A percentile compares a stretch with the other conserved stretches of the same genome.
These are phyloP conservation scores for Parasitella parasitica DNA, from an alignment of 371 early-diverging fungal genomes.

Conservation along the genomic window DNA sequence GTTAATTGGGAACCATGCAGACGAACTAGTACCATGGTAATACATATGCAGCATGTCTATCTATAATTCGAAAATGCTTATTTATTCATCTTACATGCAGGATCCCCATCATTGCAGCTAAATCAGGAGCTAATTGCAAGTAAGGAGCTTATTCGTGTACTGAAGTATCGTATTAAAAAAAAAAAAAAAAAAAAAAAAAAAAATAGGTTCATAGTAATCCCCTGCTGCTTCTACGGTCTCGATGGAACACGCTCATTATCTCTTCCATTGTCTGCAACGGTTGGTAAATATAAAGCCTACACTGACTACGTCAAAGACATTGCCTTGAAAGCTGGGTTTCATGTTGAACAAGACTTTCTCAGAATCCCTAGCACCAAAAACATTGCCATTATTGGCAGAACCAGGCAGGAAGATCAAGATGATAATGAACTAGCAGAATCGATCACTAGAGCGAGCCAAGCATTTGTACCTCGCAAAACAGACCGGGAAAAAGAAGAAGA, in stretches of 20 bases:
- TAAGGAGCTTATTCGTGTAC: slow-evolving; percentile 22
- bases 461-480: slow-evolving; percentile 57
- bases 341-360: slow-evolving; percentile 66
- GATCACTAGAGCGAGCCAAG: slow-evolving; percentile 25
- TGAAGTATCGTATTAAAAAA: background rate
- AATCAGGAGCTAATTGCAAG: slow-evolving; percentile 59
- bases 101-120: slow-evolving; percentile 77
- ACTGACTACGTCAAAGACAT: slow-evolving; percentile 63
- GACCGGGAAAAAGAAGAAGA: slow-evolving; percentile 59
- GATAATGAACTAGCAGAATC: background rate
- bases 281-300: slow-evolving; percentile 75
- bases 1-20: slow-evolving; percentile 92
- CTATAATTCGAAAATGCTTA: background rate
- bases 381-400: slow-evolving; percentile 71
- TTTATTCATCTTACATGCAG: slow-evolving; percentile 22
- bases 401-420: background rate
- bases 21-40: slow-evolving; percentile 88
- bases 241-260: slow-evolving; percentile 58
- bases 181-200: background rate
- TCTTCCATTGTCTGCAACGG: slow-evolving; percentile 43
- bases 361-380: slow-evolving; percentile 92
- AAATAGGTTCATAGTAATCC: slow-evolving; percentile 74
- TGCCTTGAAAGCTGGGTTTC: slow-evolving; percentile 61
- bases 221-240: slow-evolving; percentile 80
- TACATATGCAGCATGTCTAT: background rate